Percentiles rank a stretch among this genome's conserved stretches.
Conservation (phyloP, 2,329 filamentous ascomycete genomes). For the Rosellinia necatrix region DNA sequence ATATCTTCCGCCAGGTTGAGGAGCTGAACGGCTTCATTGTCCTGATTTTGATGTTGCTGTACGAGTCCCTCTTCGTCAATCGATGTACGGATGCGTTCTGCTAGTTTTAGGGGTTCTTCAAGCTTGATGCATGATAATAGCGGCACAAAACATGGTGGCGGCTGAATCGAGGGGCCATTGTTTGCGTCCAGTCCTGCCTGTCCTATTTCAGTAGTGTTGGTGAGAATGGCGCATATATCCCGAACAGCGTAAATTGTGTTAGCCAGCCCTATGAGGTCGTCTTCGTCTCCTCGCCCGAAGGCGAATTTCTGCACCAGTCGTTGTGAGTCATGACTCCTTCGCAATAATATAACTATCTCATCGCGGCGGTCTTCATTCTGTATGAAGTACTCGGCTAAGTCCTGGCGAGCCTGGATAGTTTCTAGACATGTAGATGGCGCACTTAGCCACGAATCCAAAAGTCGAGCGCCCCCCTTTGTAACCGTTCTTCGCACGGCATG, state of each 20-base stretch:
- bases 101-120: conserved; percentile 68
- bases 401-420: conserved; percentile 77
- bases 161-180: neutral
- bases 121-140: conserved; percentile 63
- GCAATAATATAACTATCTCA: conserved; percentile 68
- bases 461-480: conserved; percentile 85
- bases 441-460: conserved; percentile 85
- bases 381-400: conserved; percentile 79
- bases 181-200: conserved; percentile 10
- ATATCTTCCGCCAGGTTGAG: conserved; percentile 75
- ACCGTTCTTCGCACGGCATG: conserved; percentile 89
- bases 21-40: conserved; percentile 72
- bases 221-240: conserved; percentile 61
- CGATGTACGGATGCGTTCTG: conserved; percentile 71
- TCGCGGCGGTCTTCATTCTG: conserved; percentile 70
- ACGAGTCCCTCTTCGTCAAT: conserved; percentile 94
- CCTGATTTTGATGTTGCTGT: conserved; percentile 76
- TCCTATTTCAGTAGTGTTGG: conserved; percentile 26
- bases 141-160: conserved; percentile 31
- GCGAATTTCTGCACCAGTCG: conserved; percentile 94
- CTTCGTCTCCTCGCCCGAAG: conserved; percentile 85
- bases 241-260: conserved; percentile 78
- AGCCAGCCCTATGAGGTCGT: conserved; percentile 84
- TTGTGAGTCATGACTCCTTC: conserved; percentile 81
- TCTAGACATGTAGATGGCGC: conserved; percentile 86